These are phyloP conservation scores for Paulownia fortunei DNA, from an alignment of 257 asterid genomes.

Conservation along the genomic window DNA sequence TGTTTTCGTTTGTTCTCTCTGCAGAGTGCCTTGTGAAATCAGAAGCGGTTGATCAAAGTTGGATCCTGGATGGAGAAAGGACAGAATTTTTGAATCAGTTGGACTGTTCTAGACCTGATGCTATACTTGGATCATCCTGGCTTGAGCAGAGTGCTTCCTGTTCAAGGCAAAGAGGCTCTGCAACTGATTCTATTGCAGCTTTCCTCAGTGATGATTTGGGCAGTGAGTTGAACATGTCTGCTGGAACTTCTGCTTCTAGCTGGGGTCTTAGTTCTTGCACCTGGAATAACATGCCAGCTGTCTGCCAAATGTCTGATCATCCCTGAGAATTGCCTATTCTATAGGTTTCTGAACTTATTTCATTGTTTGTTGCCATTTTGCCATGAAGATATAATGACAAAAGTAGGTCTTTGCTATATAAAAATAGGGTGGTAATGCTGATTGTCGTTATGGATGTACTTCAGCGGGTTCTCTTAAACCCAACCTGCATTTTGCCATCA, in stretches of 20 bases:
- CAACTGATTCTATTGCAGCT: slow-evolving; percentile 30
- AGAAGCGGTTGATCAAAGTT: slow-evolving; percentile 31
- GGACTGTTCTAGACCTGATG: slow-evolving; percentile 37
- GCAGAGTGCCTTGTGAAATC: slow-evolving; percentile 37
- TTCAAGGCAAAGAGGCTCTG: slow-evolving; percentile 16
- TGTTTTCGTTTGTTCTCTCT: background rate
- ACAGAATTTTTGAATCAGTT: slow-evolving; percentile 16
- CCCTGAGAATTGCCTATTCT: slow-evolving; percentile 15
- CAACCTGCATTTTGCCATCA: background rate
- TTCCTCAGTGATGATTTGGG: slow-evolving; percentile 30
- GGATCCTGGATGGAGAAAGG: slow-evolving; percentile 34
- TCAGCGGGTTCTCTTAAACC: background rate
- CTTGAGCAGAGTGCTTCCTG: slow-evolving; percentile 17
- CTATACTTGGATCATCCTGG: slow-evolving; percentile 48
- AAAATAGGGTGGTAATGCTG: background rate
- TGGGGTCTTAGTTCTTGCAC: slow-evolving; percentile 40
- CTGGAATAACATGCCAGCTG: slow-evolving; percentile 49
- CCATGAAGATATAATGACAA: background rate
- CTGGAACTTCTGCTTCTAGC: slow-evolving; percentile 7
- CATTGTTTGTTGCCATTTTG: slow-evolving; percentile 5
- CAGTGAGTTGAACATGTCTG: slow-evolving; percentile 20
- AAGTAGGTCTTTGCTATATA: background rate
- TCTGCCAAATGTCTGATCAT: slow-evolving; percentile 40
- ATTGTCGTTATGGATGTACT: background rate
- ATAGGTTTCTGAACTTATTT: background rate